Evolutionary conservation across 495 filamentous ascomycete genomes (phyloP).

Genomic region (Podospora anserina): DNA sequence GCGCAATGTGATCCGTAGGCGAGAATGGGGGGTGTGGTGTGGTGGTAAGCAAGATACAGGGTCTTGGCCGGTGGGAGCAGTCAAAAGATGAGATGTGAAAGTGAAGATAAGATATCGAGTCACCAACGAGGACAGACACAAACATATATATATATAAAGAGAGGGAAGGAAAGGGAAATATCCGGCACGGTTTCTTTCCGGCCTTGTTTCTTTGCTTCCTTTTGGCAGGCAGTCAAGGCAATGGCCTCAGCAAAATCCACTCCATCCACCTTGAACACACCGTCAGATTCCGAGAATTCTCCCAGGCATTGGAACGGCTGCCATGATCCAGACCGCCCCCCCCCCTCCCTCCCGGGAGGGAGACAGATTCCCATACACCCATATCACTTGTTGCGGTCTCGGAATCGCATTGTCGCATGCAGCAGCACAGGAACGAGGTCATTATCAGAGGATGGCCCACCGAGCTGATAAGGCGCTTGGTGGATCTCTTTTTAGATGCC

Average conservation of each 20-base stretch:
- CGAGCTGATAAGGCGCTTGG: slow-evolving; percentile 1
- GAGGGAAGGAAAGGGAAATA: not conserved
- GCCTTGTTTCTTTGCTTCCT: no score
- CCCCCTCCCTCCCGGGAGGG: not conserved
- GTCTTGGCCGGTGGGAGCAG: not conserved
- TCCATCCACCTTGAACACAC: not conserved
- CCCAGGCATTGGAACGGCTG: not conserved
- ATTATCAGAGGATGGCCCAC: slow-evolving; percentile 6
- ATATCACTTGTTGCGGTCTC: not conserved
- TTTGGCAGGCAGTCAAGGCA: not conserved
- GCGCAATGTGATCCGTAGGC: not conserved
- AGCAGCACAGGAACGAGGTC: not conserved
- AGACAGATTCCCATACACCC: not conserved
- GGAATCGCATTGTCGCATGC: slow-evolving; percentile 1
- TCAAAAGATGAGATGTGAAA: not conserved
- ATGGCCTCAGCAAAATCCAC: not conserved
- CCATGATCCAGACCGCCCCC: slow-evolving; percentile 1
- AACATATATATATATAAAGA: not conserved
- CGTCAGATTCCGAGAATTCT: slow-evolving; percentile 1
- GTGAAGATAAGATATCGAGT: not conserved
- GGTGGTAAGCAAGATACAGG: not conserved
- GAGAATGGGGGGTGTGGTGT: not conserved
- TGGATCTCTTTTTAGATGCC: slow-evolving; percentile 1
- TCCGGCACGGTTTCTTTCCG: not conserved
- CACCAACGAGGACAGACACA: not conserved